Evolutionary conservation across 352 stramenopile genomes (phyloP).

Genomic region (Pythium brachiatum): DNA sequence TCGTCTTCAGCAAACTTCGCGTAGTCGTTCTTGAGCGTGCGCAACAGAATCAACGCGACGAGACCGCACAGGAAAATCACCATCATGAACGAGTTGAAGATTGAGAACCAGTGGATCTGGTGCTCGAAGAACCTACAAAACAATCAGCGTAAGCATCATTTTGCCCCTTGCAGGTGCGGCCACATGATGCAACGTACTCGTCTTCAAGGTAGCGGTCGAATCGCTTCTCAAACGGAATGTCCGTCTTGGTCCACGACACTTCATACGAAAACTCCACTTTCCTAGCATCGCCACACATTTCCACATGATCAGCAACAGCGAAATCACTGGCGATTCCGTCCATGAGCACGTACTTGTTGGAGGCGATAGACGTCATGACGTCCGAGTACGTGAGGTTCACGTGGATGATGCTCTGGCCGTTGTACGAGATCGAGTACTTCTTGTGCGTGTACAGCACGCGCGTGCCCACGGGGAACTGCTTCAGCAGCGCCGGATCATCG

Average conservation of each 20-base stretch:
- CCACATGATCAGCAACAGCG: no score
- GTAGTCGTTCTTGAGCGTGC: constrained; percentile 94
- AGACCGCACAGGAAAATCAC: constrained; percentile 95
- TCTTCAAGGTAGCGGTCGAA: constrained; percentile 99
- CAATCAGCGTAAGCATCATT: not conserved
- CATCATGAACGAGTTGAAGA: constrained; percentile 99
- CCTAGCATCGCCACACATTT: no score
- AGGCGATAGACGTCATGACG: constrained; percentile 73
- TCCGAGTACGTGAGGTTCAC: constrained; percentile 97
- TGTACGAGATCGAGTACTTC: constrained; percentile 96
- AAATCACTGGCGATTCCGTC: no score
- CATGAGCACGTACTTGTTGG: constrained; percentile 62
- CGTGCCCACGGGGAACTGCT: constrained; percentile 79
- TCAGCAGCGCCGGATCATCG: constrained; percentile 77
- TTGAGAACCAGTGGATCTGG: constrained; percentile 98
- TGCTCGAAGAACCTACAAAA: constrained; percentile 96
- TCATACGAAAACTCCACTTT: constrained; percentile 94
- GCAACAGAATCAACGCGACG: constrained; percentile 92
- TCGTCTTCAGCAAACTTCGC: constrained; percentile 88
- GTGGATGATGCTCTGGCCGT: constrained; percentile 96
- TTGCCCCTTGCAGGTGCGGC: no score
- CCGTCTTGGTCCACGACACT: constrained; percentile 90
- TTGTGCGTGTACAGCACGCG: constrained; percentile 96
- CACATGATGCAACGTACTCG: constrained; percentile 42
- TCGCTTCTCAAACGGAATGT: constrained; percentile 93